Percentiles rank a stretch among this genome's conserved stretches.
Evolutionary conservation across 2,329 filamentous ascomycete species (phyloP).

Genomic region (Hymenoscyphus albidus): DNA sequence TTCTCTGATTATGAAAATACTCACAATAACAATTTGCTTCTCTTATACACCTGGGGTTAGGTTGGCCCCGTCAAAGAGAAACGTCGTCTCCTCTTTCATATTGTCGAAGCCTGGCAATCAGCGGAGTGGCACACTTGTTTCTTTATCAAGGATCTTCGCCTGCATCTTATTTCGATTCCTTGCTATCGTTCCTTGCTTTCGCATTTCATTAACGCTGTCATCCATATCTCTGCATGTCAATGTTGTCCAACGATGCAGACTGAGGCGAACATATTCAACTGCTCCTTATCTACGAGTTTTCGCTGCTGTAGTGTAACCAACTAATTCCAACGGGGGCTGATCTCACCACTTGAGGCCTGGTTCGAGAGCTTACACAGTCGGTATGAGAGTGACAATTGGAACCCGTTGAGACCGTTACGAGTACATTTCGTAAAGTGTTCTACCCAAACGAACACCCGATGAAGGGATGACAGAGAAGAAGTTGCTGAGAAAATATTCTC

Average conservation of each 20-base stretch:
- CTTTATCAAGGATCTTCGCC: background rate
- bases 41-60: background rate
- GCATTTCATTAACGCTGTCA: background rate
- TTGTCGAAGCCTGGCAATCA: background rate
- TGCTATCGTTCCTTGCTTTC: background rate
- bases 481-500: background rate
- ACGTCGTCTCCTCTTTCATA: background rate
- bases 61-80: background rate
- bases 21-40: background rate
- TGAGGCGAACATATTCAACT: background rate
- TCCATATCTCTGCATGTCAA: background rate
- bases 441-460: background rate
- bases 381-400: background rate
- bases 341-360: background rate
- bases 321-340: background rate
- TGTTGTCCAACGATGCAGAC: background rate
- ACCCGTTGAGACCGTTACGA: background rate
- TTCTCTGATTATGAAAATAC: background rate
- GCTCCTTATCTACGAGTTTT: background rate
- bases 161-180: background rate
- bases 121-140: background rate
- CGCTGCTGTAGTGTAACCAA: background rate
- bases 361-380: background rate
- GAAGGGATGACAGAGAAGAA: constrained; percentile 1
- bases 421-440: background rate